Percentiles rank a stretch among this genome's conserved stretches.
Evolutionary conservation across 331 rosid genomes (phyloP).

Genomic region (Cucumis variabilis): DNA sequence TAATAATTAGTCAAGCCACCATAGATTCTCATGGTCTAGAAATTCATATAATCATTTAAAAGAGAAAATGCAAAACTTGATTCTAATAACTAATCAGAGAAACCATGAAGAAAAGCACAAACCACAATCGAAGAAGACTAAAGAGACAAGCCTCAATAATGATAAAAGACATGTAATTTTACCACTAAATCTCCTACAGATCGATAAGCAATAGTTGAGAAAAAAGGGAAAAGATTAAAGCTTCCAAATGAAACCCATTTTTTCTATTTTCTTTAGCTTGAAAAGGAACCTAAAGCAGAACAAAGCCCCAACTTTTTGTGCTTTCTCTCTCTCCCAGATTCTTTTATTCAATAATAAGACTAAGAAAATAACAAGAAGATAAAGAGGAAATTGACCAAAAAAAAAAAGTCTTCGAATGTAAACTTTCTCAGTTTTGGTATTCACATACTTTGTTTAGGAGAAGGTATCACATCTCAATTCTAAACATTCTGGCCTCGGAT

Average conservation of each 20-base stretch:
- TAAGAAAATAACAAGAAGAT: no score
- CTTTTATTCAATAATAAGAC: no score
- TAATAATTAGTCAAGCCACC: background rate
- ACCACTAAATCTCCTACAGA: slow-evolving; percentile 19
- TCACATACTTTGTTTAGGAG: no score
- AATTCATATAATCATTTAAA: background rate
- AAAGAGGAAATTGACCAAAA: no score
- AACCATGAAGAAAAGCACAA: background rate
- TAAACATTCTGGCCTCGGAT: no score
- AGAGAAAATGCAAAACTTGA: background rate
- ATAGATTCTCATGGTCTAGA: background rate
- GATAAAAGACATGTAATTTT: background rate
- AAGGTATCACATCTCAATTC: no score
- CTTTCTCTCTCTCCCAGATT: background rate
- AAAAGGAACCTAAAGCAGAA: slow-evolving; percentile 20
- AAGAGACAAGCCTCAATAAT: background rate
- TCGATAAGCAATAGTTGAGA: background rate
- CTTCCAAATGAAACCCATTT: background rate
- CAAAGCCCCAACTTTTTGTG: slow-evolving; percentile 5
- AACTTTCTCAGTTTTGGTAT: no score
- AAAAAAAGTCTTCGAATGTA: no score
- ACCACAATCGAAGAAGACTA: background rate
- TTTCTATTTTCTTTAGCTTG: no score
- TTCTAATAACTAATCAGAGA: no score
- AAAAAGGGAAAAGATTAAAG: background rate